Evolutionary conservation across 148 eudicot species (phyloP).

Genomic region (Gaultheria prostrata): DNA sequence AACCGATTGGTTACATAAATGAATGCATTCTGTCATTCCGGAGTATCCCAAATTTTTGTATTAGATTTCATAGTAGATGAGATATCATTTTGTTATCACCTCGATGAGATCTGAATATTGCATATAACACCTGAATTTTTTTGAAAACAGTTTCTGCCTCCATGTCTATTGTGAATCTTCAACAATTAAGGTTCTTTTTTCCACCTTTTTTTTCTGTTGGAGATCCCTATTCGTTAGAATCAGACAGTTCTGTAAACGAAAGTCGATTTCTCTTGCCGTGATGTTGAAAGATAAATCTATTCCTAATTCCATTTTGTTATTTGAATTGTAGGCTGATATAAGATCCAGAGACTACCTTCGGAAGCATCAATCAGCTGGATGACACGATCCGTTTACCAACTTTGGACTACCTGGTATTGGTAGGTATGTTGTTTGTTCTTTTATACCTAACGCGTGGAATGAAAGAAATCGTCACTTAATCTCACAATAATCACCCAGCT

Average conservation of each 20-base stretch:
- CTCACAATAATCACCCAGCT: background rate
- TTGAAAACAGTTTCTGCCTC: background rate
- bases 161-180: background rate
- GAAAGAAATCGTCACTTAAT: background rate
- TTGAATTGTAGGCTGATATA: constrained; percentile 56
- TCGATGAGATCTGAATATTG: background rate
- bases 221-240: background rate
- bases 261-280: background rate
- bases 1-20: background rate
- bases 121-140: background rate
- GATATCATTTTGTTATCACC: background rate
- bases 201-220: background rate
- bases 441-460: background rate
- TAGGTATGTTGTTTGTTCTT: background rate
- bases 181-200: background rate
- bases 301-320: background rate
- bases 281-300: background rate
- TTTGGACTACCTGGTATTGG: background rate
- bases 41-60: background rate
- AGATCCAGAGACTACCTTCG: constrained; percentile 73
- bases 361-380: constrained; percentile 22
- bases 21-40: background rate
- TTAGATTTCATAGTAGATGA: background rate
- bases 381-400: background rate
- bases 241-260: background rate